Percentiles rank a stretch among this genome's conserved stretches.
phyloP scores from a whole-genome alignment of 495 filamentous ascomycete species.

The Trichoderma reesei region DNA sequence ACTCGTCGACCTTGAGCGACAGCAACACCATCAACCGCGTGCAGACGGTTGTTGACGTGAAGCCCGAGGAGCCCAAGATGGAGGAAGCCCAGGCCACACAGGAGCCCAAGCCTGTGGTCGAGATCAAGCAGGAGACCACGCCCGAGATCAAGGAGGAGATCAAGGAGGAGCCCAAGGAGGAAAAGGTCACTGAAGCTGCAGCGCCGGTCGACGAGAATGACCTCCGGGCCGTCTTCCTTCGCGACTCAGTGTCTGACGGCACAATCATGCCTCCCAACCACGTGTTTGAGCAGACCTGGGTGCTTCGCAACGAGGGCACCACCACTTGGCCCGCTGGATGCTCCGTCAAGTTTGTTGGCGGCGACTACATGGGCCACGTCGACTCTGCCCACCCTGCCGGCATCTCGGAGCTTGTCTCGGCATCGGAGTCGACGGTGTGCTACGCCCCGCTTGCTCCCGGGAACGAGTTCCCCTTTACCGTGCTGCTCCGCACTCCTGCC shows the following conservation, averaged over 20 bases:
- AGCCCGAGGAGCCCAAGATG: constrained; percentile 40
- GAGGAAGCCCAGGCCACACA: constrained; percentile 20
- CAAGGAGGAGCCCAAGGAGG: constrained; percentile 22
- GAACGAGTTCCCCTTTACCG: constrained; percentile 68
- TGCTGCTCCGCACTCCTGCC: constrained; percentile 68
- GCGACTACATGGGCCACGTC: constrained; percentile 89
- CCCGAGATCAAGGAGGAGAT: constrained; percentile 30
- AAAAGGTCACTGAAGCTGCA: constrained; percentile 16
- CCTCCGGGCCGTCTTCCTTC: constrained; percentile 66
- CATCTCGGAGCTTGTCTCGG: constrained; percentile 56
- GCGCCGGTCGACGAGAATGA: constrained; percentile 24
- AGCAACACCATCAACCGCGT: constrained; percentile 46
- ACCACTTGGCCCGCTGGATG: constrained; percentile 77
- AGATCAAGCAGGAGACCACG: constrained; percentile 20
- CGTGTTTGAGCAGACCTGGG: constrained; percentile 86
- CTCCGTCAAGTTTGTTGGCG: constrained; percentile 82
- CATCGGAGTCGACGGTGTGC: constrained; percentile 73
- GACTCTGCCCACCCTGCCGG: constrained; percentile 68
- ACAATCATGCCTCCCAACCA: constrained; percentile 55
- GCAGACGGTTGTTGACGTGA: constrained; percentile 62
- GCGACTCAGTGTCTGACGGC: constrained; percentile 71
- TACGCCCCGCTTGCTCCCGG: constrained; percentile 58
- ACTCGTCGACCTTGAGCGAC: neutral
- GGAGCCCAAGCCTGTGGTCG: constrained; percentile 10
- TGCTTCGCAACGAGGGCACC: constrained; percentile 74